A percentile compares a stretch with the other conserved stretches of the same genome.
These are phyloP conservation scores for Tubosaeta sp. DNA, from an alignment of 768 basidiomycete genomes.

Conservation along the genomic window DNA sequence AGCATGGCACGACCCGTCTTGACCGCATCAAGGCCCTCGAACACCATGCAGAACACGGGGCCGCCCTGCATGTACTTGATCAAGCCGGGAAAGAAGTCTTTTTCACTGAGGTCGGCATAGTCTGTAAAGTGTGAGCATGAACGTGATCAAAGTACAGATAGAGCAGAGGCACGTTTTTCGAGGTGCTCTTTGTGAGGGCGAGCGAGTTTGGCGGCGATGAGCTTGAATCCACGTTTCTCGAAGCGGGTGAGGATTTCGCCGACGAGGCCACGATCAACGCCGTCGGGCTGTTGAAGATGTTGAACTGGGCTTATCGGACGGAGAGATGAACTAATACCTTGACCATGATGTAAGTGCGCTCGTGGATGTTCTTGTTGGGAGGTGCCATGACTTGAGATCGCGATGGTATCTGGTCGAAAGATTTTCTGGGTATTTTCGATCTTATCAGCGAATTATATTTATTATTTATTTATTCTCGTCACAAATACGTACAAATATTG, in stretches of 20 bases:
- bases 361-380: conserved; percentile 44
- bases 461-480: background rate
- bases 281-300: conserved; percentile 71
- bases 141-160: background rate
- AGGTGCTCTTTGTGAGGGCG: conserved; percentile 79
- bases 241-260: conserved; percentile 95
- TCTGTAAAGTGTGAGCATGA: conserved; percentile 41
- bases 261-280: conserved; percentile 93
- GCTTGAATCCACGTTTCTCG: conserved; percentile 98
- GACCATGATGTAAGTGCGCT: conserved; percentile 99
- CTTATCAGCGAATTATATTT: conserved; percentile 24
- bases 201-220: conserved; percentile 89
- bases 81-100: conserved; percentile 94
- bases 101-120: conserved; percentile 93
- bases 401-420: conserved; percentile 29
- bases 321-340: conserved; percentile 51
- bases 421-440: conserved; percentile 19
- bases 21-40: conserved; percentile 91
- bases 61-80: conserved; percentile 96
- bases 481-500: conserved; percentile 44
- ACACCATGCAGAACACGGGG: conserved; percentile 94
- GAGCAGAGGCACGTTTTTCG: conserved; percentile 62
- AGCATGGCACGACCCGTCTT: conserved; percentile 96
- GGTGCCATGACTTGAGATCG: conserved; percentile 17
- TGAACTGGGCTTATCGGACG: background rate